Conservation (phyloP, 176 grass and related monocot genomes). For the Tillandsia leiboldiana region DNA sequence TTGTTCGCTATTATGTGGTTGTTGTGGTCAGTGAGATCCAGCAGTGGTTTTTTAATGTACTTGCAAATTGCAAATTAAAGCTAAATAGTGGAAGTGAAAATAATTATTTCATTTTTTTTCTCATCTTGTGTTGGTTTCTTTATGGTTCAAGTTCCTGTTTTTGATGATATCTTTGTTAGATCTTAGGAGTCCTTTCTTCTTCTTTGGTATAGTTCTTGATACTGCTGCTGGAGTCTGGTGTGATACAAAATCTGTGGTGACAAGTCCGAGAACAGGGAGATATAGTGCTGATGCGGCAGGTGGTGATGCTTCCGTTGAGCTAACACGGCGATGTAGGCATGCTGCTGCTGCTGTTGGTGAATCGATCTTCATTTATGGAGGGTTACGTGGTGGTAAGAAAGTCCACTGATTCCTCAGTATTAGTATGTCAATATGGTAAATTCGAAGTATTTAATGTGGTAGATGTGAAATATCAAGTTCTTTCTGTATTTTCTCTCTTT, state of each 20-base stretch:
- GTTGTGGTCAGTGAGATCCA: neutral
- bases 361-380: constrained; percentile 96
- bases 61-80: neutral
- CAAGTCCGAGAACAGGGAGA: constrained; percentile 82
- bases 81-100: neutral
- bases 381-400: constrained; percentile 79
- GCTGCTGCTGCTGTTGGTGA: constrained; percentile 97
- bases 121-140: neutral
- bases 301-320: constrained; percentile 78
- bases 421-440: neutral
- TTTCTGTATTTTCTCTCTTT: neutral
- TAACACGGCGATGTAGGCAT: constrained; percentile 86
- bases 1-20: neutral
- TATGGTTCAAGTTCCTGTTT: constrained; percentile 1
- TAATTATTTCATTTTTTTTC: neutral
- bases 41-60: too few relatives aligned
- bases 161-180: neutral
- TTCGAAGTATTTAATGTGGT: neutral
- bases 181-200: constrained; percentile 12
- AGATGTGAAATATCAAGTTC: neutral
- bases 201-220: constrained; percentile 64
- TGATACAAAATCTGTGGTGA: constrained; percentile 90
- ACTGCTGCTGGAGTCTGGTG: constrained; percentile 99
- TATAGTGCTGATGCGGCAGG: constrained; percentile 92
- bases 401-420: constrained; percentile 11